Percentiles rank a stretch among this genome's conserved stretches.
phyloP scores from a whole-genome alignment of 2,329 filamentous ascomycete species.

The Neurospora sp. region DNA sequence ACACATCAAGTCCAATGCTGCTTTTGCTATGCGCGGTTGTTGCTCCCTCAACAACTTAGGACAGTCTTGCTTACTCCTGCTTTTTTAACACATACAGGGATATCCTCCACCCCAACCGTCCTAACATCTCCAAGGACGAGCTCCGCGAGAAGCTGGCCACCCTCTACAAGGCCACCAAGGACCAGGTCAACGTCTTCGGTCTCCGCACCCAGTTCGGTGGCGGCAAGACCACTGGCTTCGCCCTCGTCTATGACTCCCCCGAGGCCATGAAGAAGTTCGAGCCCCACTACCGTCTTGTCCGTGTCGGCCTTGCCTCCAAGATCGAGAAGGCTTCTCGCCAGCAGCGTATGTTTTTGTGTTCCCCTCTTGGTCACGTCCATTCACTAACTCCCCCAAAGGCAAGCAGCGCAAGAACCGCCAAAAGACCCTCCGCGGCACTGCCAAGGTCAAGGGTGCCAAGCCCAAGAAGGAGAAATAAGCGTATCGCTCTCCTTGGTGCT shows the following conservation, averaged over 20 bases:
- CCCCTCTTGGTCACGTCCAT: no score
- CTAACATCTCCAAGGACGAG: constrained; percentile 99
- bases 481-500: constrained; percentile 25
- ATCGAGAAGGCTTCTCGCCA: constrained; percentile 96
- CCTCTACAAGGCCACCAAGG: constrained; percentile 97
- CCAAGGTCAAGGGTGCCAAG: constrained; percentile 94
- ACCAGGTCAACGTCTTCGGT: constrained; percentile 95
- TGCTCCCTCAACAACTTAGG: constrained; percentile 3
- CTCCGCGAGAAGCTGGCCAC: constrained; percentile 88
- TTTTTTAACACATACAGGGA: constrained; percentile 51
- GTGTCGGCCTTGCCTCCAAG: constrained; percentile 87
- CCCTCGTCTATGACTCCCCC: constrained; percentile 93
- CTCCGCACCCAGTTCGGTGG: constrained; percentile 99
- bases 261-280: constrained; percentile 99
- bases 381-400: constrained; percentile 47
- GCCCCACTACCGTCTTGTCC: constrained; percentile 92
- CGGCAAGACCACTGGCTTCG: constrained; percentile 99
- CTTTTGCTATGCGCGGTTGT: background rate
- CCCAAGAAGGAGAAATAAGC: constrained; percentile 89
- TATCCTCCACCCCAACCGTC: constrained; percentile 96
- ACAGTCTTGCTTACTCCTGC: constrained; percentile 11
- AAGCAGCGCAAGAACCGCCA: constrained; percentile 99
- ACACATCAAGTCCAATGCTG: background rate
- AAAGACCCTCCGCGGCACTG: constrained; percentile 96
- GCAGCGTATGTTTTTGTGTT: constrained; percentile 63